Evolutionary conservation across 805 yeast genomes (phyloP).

Genomic region (Maudiozyma turicensis): DNA sequence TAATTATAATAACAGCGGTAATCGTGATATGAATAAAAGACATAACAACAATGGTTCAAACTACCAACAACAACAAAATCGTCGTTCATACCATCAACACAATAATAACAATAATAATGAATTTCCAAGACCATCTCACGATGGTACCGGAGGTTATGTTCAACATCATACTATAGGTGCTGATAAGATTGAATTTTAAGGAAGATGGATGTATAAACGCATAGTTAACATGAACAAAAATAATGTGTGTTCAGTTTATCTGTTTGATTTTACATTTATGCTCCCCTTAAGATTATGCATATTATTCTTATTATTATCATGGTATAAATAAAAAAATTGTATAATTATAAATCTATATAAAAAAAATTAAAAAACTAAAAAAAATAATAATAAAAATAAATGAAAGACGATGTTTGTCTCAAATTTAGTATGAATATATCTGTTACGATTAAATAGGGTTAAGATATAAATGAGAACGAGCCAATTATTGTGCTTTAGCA

Average conservation of each 20-base stretch:
- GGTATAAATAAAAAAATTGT: not conserved
- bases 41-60: constrained; percentile 12
- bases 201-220: no score
- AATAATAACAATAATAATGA: constrained; percentile 6
- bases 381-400: not conserved
- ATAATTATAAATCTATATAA: not conserved
- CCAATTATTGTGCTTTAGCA: no score
- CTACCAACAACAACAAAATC: constrained; percentile 1
- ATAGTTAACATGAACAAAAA: no score
- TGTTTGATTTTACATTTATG: not conserved
- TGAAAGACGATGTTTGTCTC: no score
- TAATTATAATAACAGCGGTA: constrained; percentile 24
- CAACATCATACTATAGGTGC: constrained; percentile 17
- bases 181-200: constrained; percentile 9
- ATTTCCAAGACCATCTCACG: constrained; percentile 9
- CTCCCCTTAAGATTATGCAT: not conserved
- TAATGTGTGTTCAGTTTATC: no score
- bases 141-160: constrained; percentile 27
- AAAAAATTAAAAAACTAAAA: not conserved
- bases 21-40: constrained; percentile 15
- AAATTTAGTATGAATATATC: no score
- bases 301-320: not conserved
- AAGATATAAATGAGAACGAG: no score
- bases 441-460: no score
- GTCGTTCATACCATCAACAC: constrained; percentile 13